Base-by-base conservation (phyloP, 2,329 filamentous ascomycete genomes). In the Exophiala sp. region DNA sequence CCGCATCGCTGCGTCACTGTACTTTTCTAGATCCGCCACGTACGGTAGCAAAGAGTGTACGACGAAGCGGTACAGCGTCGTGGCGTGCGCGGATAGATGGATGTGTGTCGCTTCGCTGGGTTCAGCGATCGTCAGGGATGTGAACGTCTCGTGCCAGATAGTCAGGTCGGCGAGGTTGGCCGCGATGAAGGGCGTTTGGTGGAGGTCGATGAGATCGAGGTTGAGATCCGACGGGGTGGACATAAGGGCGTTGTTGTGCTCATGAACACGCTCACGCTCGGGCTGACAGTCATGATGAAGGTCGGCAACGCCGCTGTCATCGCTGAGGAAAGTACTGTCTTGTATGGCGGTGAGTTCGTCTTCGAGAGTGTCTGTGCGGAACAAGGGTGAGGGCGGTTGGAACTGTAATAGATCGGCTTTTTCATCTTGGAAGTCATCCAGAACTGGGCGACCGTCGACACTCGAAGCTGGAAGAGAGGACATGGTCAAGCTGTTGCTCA, bases 281-380 rank as follows among this genome's bases (percentile, higher is more conserved):
- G 18, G 7, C 14, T 29, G 8, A 32, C n/a, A 29, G n/a, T n/a
- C n/a, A 16, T 14, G 29, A 12, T 45, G 16, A 5, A 29, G 18
- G n/a, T 29, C 18, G 32, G n/a, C 18, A 2, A 18, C 9, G 32
- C 24, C 40, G 16, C n/a, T 24, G 33, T 47, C 45, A 29, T 29
- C 24, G 24, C 24, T 29, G 14, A 14, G 18, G 20, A 47, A 47
- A 16, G 45, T 21, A 32, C 29, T 38, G 5, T 47, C 45, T 7
- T 14, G 11, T 8, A 39, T 29, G 14, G 41, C 41, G 12, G 24
- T 18, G 20, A 51, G 48, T 45, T 51, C 48, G 12, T 51, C 48
- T 32, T 51, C 40, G 5, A 51, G 40, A 7, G 40, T 51, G n/a
- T 14, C 2, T 5, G 10, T 20, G 5, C 41, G 6, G 3, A 4